These are phyloP conservation scores for Endotrypanum monterogeii DNA, from an alignment of 208 protist genomes.

Conservation along the genomic window DNA sequence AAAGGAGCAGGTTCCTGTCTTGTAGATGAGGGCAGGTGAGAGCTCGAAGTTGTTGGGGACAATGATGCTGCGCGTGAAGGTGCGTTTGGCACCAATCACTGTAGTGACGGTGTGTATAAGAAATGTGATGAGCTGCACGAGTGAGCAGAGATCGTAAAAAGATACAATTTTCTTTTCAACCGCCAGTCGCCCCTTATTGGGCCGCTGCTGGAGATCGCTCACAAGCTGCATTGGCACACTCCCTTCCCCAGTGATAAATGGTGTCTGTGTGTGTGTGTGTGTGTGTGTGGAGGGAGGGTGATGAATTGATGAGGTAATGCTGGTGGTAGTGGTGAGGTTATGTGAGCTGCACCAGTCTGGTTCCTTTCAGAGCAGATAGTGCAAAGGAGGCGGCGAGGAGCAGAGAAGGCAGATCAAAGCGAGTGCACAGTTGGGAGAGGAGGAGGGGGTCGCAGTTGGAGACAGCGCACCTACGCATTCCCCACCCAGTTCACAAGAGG, in stretches of 20 bases:
- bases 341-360: neutral
- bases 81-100: slow-evolving; percentile 40
- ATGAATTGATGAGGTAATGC: neutral
- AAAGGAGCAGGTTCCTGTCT: slow-evolving; percentile 48
- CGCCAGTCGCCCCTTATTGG: slow-evolving; percentile 62
- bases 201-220: slow-evolving; percentile 72
- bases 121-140: slow-evolving; percentile 58
- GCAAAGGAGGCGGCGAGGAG: neutral
- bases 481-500: neutral
- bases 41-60: slow-evolving; percentile 40
- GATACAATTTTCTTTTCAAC: slow-evolving; percentile 62
- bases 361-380: neutral
- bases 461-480: too few relatives aligned
- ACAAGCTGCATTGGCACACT: slow-evolving; percentile 65
- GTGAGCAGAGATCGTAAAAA: slow-evolving; percentile 57
- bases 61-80: slow-evolving; percentile 59
- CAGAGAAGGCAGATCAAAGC: too few relatives aligned
- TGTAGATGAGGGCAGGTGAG: slow-evolving; percentile 39
- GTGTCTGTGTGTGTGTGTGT: slow-evolving; percentile 1
- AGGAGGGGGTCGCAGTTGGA: neutral
- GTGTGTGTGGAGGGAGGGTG: neutral
- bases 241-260: neutral
- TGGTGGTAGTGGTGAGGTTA: neutral
- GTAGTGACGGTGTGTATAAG: slow-evolving; percentile 58
- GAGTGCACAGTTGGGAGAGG: neutral